phyloP scores from a whole-genome alignment of 495 filamentous ascomycete species.

The Pseudomonodictys pantanalensis region DNA sequence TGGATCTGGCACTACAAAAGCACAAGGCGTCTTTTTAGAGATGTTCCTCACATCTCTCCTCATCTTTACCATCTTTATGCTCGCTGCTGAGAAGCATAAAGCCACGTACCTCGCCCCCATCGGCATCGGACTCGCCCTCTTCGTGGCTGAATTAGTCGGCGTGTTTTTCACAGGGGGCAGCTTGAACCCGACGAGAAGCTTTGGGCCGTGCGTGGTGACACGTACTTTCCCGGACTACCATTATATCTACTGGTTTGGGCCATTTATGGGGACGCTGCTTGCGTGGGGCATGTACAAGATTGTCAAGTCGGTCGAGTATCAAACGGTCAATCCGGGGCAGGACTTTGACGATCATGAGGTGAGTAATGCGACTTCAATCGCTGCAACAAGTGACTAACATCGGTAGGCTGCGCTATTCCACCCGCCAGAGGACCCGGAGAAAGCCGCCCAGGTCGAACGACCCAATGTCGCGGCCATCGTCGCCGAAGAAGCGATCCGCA shows the following conservation, averaged over 20 bases:
- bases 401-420: slow-evolving; percentile 28
- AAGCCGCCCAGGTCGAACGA: slow-evolving; percentile 20
- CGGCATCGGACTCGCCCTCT: slow-evolving; percentile 70
- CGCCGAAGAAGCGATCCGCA: slow-evolving; percentile 21
- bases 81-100: slow-evolving; percentile 80
- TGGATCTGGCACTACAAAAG: slow-evolving; percentile 54
- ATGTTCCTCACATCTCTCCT: slow-evolving; percentile 76
- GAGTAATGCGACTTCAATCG: background rate
- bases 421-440: slow-evolving; percentile 16
- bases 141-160: slow-evolving; percentile 66
- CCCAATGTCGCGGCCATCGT: slow-evolving; percentile 34
- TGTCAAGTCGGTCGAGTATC: slow-evolving; percentile 61
- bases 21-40: slow-evolving; percentile 74
- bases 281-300: slow-evolving; percentile 44
- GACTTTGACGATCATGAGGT: slow-evolving; percentile 49
- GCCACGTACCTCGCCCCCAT: slow-evolving; percentile 76
- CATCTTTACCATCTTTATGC: slow-evolving; percentile 76
- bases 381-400: background rate
- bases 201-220: slow-evolving; percentile 68
- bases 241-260: slow-evolving; percentile 61
- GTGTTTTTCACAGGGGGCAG: slow-evolving; percentile 70
- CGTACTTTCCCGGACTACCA: slow-evolving; percentile 62
- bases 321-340: slow-evolving; percentile 75
- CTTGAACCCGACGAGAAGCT: slow-evolving; percentile 67
- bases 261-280: slow-evolving; percentile 38